Base-by-base conservation (phyloP, 345 rosid genomes). In the Populus davidiana region DNA sequence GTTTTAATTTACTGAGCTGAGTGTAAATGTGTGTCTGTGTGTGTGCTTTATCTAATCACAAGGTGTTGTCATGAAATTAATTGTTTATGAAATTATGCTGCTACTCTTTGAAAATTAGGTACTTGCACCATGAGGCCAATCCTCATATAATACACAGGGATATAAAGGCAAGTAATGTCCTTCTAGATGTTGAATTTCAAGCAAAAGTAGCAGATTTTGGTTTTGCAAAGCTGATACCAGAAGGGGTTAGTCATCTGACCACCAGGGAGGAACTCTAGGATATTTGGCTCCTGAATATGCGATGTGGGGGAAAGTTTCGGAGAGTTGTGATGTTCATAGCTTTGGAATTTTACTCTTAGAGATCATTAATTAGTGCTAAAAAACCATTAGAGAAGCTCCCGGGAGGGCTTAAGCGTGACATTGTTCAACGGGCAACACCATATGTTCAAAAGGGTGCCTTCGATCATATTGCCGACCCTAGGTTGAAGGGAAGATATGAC, bases 281-380 rank as follows among this genome's bases (percentile, higher is more conserved):
- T 91, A 91, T 56, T 81, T 89, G 47, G 95, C 95, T 20, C 95
- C 95, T 0, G 93, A 91, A 75, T 91, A 91, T 3, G 95, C 93
- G n/a, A 91, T 91, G 95, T 91, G 95, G 93, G 93, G 93, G 7
- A 91, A 91, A 72, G 93, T 89, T 23, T 89, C 91, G 0, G 91
- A 89, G 49, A 84, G 87, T 16, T 91, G 93, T 47, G 95, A 91
- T 49, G 93, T 89, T 11, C 89, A 87, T 18, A 91, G 95, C 73
- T 91, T 88, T n/a, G 95, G 93, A 2, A 86, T 91, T 69, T 49
- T 91, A 25, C 88, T 91, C 5, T 41, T 91, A 0, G 93, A 89
- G 69, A 85, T 89, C 68, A 79, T 91, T 25, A 91, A 79, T 91
- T 25, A 91, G 91, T 33, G 91, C 84, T 0, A 89, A 47, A 71